Percentiles rank a stretch among this genome's conserved stretches.
Conservation (phyloP, 495 filamentous ascomycete genomes). For the Aspergillus carlsbadensis region DNA sequence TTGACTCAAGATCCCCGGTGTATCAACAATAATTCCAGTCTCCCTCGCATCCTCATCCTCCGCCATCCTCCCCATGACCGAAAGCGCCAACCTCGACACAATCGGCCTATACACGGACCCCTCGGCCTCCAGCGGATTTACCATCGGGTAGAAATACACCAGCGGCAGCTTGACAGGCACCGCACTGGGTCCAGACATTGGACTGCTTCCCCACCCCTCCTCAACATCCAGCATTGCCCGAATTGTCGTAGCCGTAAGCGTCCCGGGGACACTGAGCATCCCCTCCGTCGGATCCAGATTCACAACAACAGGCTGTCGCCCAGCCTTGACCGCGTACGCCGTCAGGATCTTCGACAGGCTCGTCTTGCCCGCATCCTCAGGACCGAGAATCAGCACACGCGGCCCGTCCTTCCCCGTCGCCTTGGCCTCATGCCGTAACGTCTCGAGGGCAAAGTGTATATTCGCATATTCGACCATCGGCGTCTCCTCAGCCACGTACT, state of each 20-base stretch:
- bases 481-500: constrained; percentile 82
- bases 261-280: constrained; percentile 81
- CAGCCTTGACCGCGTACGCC: constrained; percentile 74
- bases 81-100: constrained; percentile 73
- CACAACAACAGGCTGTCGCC: constrained; percentile 76
- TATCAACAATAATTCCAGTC: constrained; percentile 84
- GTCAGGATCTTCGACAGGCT: constrained; percentile 78
- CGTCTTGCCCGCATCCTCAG: constrained; percentile 81
- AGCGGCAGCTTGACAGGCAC: constrained; percentile 89
- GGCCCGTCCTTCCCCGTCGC: constrained; percentile 61
- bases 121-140: constrained; percentile 69
- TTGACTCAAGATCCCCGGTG: constrained; percentile 64
- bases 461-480: constrained; percentile 82
- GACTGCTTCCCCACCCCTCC: constrained; percentile 87
- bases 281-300: constrained; percentile 87
- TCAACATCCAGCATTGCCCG: constrained; percentile 84
- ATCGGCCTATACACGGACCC: constrained; percentile 69
- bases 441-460: constrained; percentile 80
- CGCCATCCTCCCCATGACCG: constrained; percentile 73
- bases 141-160: constrained; percentile 84
- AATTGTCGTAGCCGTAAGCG: constrained; percentile 78
- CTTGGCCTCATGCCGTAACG: constrained; percentile 54
- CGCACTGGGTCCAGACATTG: constrained; percentile 82
- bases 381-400: constrained; percentile 80
- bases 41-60: constrained; percentile 69